Conservation (phyloP, 176 grass and related monocot species). For the Chloris gayana region DNA sequence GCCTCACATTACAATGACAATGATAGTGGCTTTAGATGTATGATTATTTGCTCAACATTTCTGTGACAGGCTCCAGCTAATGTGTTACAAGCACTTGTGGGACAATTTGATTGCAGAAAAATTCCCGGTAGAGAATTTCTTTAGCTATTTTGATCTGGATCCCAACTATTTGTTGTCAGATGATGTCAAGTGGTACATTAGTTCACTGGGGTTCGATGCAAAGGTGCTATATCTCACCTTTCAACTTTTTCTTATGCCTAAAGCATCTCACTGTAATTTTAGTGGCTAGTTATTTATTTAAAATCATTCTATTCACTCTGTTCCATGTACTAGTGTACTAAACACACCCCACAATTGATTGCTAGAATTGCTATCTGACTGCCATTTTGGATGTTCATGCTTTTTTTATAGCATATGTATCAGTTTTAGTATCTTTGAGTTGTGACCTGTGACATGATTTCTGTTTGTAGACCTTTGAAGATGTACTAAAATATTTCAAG, state of each 20-base stretch:
- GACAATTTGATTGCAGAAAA: slow-evolving; percentile 60
- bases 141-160: slow-evolving; percentile 77
- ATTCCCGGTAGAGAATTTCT: slow-evolving; percentile 68
- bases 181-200: slow-evolving; percentile 60
- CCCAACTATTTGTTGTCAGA: slow-evolving; percentile 63
- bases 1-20: slow-evolving; percentile 5
- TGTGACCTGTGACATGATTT: slow-evolving; percentile 10
- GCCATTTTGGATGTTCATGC: slow-evolving; percentile 9
- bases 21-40: neutral
- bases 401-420: neutral
- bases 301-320: slow-evolving; percentile 1
- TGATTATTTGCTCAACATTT: slow-evolving; percentile 31
- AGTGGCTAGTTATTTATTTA: neutral
- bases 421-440: neutral
- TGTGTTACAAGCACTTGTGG: slow-evolving; percentile 96
- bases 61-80: slow-evolving; percentile 81
- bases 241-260: neutral
- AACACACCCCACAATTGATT: neutral
- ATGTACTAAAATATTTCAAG: slow-evolving; percentile 71
- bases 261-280: slow-evolving; percentile 11
- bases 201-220: slow-evolving; percentile 66
- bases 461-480: slow-evolving; percentile 68
- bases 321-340: slow-evolving; percentile 1
- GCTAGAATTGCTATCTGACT: neutral
- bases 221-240: slow-evolving; percentile 55